phyloP scores from a whole-genome alignment of 192 early-diverging fungal species.

The Radiomyces spectabilis region DNA sequence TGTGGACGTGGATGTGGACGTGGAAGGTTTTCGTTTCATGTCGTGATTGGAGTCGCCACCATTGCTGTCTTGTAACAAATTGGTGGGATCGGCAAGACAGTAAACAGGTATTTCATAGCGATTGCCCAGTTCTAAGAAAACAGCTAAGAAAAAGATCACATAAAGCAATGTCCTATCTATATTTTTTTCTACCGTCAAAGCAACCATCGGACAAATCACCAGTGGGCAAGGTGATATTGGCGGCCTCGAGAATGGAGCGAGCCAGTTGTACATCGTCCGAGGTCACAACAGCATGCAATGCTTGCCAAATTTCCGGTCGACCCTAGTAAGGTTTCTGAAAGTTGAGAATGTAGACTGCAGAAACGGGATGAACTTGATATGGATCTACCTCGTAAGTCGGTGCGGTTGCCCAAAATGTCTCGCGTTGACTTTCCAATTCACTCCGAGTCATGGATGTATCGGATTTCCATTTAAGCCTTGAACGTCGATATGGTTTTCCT shows the following conservation, averaged over 20 bases:
- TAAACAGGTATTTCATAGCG: constrained; percentile 59
- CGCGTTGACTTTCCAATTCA: constrained; percentile 42
- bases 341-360: background rate
- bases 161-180: background rate
- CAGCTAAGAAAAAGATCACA: background rate
- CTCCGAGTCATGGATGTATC: constrained; percentile 27
- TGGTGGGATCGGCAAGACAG: constrained; percentile 53
- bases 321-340: constrained; percentile 45
- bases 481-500: constrained; percentile 21
- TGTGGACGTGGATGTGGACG: constrained; percentile 12
- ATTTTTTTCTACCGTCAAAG: constrained; percentile 48
- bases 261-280: constrained; percentile 42
- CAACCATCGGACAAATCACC: constrained; percentile 66
- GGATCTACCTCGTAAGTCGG: constrained; percentile 62
- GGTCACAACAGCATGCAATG: constrained; percentile 53
- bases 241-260: constrained; percentile 58
- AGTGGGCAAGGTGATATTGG: constrained; percentile 60
- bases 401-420: constrained; percentile 72
- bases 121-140: constrained; percentile 46
- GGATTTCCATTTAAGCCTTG: constrained; percentile 26
- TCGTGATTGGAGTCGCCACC: background rate
- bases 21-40: background rate
- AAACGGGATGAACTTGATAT: background rate
- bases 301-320: constrained; percentile 70
- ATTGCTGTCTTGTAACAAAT: constrained; percentile 27